Conservation (phyloP, 1,139 yeast species). For the Magnusiomyces suaveolens region DNA sequence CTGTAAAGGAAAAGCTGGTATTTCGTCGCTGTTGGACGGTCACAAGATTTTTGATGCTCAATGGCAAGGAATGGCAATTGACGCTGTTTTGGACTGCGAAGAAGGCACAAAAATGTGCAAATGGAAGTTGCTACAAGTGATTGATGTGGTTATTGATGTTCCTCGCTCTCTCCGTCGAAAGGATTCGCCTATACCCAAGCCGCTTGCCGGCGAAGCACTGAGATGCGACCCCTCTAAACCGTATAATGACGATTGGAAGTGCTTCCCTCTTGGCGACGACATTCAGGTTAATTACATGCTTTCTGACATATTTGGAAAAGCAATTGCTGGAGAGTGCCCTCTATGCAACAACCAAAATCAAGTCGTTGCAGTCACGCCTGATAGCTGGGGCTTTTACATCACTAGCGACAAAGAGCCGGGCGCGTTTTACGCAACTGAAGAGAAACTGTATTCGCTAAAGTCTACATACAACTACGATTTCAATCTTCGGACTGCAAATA, state of each 20-base stretch:
- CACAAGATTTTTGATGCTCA: constrained; percentile 88
- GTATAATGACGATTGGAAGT: constrained; percentile 48
- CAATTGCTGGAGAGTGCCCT: constrained; percentile 55
- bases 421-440: constrained; percentile 7
- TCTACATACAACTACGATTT: constrained; percentile 33
- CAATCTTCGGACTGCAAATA: constrained; percentile 33
- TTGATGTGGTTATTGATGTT: constrained; percentile 66
- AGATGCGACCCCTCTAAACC: constrained; percentile 61
- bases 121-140: constrained; percentile 55
- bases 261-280: constrained; percentile 65
- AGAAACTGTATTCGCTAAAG: constrained; percentile 17
- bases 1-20: constrained; percentile 85
- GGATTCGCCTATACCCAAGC: constrained; percentile 70
- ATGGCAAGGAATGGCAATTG: constrained; percentile 93
- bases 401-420: constrained; percentile 10
- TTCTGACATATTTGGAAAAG: constrained; percentile 59
- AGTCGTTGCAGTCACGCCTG: constrained; percentile 23
- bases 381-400: constrained; percentile 22
- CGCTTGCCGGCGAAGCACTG: constrained; percentile 55
- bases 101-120: constrained; percentile 35
- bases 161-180: constrained; percentile 55
- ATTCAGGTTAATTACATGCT: constrained; percentile 46
- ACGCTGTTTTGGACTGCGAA: constrained; percentile 52
- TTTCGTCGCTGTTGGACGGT: constrained; percentile 82
- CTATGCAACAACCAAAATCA: constrained; percentile 27